Conservation (phyloP, 2,329 filamentous ascomycete species). For the Domatiomyces globalis region DNA sequence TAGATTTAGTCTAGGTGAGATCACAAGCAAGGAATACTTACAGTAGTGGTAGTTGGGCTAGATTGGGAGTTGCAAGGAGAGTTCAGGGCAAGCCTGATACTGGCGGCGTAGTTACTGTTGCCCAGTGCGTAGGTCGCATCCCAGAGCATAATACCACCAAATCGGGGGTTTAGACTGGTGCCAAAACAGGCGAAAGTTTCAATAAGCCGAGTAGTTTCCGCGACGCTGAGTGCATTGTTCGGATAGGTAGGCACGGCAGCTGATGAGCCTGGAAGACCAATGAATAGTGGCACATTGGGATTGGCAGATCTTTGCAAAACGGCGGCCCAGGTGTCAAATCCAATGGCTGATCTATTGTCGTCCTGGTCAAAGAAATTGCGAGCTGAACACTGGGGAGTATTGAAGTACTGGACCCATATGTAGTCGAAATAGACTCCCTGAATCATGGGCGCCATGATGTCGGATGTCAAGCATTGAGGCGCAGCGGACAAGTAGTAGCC, state of each 20-base stretch:
- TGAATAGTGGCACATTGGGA: conserved; percentile 37
- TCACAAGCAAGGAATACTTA: not conserved
- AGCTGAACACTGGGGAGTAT: conserved; percentile 38
- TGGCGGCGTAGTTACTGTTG: conserved; percentile 22
- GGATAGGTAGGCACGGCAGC: conserved; percentile 22
- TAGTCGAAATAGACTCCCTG: conserved; percentile 35
- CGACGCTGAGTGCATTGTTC: conserved; percentile 23
- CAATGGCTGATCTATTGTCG: conserved; percentile 25
- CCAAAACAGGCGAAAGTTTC: conserved; percentile 31
- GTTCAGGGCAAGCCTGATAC: not conserved
- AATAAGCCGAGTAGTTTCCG: conserved; percentile 33
- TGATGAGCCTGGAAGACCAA: conserved; percentile 35
- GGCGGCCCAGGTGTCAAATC: conserved; percentile 34
- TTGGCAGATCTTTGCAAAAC: conserved; percentile 25
- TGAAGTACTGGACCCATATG: conserved; percentile 44
- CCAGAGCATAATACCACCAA: conserved; percentile 49
- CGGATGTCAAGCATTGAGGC: conserved; percentile 55
- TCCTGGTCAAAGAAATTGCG: conserved; percentile 26
- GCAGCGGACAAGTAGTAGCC: conserved; percentile 49
- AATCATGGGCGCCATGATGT: conserved; percentile 36
- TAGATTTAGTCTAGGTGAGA: not conserved
- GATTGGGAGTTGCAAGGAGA: not conserved
- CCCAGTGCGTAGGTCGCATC: conserved; percentile 37
- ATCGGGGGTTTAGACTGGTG: conserved; percentile 25
- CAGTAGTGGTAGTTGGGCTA: not conserved